phyloP scores from a whole-genome alignment of 2,329 filamentous ascomycete genomes.

The Penicillium freii region DNA sequence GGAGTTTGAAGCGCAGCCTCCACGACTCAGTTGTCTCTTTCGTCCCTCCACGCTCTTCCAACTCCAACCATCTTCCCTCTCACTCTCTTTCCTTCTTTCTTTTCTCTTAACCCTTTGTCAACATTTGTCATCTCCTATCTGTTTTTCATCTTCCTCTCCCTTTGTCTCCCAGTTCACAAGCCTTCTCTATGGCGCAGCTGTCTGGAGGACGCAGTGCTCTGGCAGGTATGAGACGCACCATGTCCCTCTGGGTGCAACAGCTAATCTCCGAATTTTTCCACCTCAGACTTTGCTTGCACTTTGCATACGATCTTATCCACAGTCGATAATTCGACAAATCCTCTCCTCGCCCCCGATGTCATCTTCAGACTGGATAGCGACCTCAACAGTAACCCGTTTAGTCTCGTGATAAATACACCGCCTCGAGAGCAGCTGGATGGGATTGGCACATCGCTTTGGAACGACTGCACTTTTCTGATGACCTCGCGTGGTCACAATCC shows the following conservation, averaged over 20 bases:
- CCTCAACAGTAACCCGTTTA: not conserved
- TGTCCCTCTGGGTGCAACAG: not conserved
- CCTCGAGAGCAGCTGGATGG: slow-evolving; percentile 24
- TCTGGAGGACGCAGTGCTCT: not conserved
- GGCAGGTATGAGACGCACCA: not conserved
- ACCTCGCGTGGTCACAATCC: slow-evolving; percentile 6
- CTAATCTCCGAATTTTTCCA: not conserved
- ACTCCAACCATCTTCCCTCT: slow-evolving; percentile 10
- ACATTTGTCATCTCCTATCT: not conserved
- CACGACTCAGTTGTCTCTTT: not conserved
- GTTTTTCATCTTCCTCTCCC: not conserved
- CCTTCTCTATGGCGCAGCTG: not conserved
- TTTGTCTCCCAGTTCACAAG: not conserved
- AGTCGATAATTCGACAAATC: not conserved
- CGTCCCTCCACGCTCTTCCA: not conserved
- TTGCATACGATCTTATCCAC: not conserved
- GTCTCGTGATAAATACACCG: no score
- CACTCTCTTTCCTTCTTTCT: not conserved
- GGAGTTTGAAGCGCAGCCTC: not conserved
- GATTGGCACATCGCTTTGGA: slow-evolving; percentile 40
- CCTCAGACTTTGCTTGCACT: not conserved
- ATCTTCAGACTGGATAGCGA: not conserved
- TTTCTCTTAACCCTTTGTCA: not conserved
- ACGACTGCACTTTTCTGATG: slow-evolving; percentile 31
- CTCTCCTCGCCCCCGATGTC: not conserved